Percentiles rank a stretch among this genome's conserved stretches.
Evolutionary conservation across 2,329 filamentous ascomycete species (phyloP).

Genomic region (Xylaria arbuscula): DNA sequence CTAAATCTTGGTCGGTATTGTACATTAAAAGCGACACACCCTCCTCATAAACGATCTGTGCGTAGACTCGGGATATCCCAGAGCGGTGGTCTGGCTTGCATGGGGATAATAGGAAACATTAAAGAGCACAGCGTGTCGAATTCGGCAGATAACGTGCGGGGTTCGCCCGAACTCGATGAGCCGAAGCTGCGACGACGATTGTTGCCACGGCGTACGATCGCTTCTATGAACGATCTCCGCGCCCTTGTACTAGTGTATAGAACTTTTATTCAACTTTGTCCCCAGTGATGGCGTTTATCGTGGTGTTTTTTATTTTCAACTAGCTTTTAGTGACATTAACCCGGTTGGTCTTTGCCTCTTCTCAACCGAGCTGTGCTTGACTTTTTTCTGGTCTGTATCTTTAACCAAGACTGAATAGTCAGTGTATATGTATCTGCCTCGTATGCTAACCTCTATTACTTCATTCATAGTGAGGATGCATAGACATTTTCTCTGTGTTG

Average conservation of each 20-base stretch:
- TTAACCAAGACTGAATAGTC: background rate
- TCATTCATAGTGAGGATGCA: background rate
- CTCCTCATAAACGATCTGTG: conserved; percentile 34
- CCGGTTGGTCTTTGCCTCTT: background rate
- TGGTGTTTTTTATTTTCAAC: background rate
- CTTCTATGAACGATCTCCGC: conserved; percentile 31
- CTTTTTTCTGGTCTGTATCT: background rate
- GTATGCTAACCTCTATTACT: background rate
- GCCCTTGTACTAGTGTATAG: conserved; percentile 52
- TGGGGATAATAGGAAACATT: conserved; percentile 28
- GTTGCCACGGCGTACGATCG: conserved; percentile 20
- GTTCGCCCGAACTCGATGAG: background rate
- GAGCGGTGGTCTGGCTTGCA: conserved; percentile 30
- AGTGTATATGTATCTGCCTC: background rate
- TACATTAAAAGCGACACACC: conserved; percentile 48
- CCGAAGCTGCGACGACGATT: conserved; percentile 25
- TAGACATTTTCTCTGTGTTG: background rate
- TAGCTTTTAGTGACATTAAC: background rate
- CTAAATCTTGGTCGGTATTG: conserved; percentile 55
- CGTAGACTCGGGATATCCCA: conserved; percentile 36
- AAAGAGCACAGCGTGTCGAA: conserved; percentile 26
- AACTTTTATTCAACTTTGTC: conserved; percentile 38
- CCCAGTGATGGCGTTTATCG: background rate
- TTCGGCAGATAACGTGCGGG: background rate
- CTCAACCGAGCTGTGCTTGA: background rate